Base-by-base conservation (phyloP, 129 eudicot species). In the Pseudognaphalium luteoalbum region DNA sequence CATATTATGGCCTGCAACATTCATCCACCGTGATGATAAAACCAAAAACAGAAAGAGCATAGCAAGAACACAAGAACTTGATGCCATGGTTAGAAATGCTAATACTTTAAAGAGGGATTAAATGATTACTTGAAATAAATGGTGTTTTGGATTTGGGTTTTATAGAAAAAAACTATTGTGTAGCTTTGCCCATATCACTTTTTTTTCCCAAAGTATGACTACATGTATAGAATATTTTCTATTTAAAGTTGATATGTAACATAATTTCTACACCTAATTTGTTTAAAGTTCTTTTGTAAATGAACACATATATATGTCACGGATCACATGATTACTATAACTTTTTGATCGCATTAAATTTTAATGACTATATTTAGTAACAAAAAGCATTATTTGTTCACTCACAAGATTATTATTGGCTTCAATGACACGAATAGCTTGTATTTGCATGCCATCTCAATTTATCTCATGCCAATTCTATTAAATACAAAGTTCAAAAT, bases 311-410 rank as follows among this genome's bases (percentile, higher is more conserved):
- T 67, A 34, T 67, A 34, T 37, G 72, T 67, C 51, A 7, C n/a
- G 72, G 72, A 37, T 67, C 54, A 66, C 71, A 37, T 67, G 72
- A 28, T 67, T 67, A 33, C 72, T 67, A 33, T 67, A 66, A 29
- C 71, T 35, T 66, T 66, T 20, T 66, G 52, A 16, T 34, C n/a
- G 30, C 22, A 37, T n/a, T 67, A 2, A 67, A 32, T 67, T 9
- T 67, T 2, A 67, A 20, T 37, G 72, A 19, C 15, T 67, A 67
- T 37, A 66, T n/a, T 19, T 39, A 39, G 72, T 67, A 67, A 37
- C 10, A 20, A 67, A 37, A 19, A 39, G 15, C 72, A 67, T 67
- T 67, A 67, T 67, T 67, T 4, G 72, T 2, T 37, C 32, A 12
- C 44, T 67, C 19, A n/a, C 71, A 67, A 67, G 12, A 44, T 44